Evolutionary conservation across 2,329 filamentous ascomycete species (phyloP).

Genomic region (Clonostachys byssicola): DNA sequence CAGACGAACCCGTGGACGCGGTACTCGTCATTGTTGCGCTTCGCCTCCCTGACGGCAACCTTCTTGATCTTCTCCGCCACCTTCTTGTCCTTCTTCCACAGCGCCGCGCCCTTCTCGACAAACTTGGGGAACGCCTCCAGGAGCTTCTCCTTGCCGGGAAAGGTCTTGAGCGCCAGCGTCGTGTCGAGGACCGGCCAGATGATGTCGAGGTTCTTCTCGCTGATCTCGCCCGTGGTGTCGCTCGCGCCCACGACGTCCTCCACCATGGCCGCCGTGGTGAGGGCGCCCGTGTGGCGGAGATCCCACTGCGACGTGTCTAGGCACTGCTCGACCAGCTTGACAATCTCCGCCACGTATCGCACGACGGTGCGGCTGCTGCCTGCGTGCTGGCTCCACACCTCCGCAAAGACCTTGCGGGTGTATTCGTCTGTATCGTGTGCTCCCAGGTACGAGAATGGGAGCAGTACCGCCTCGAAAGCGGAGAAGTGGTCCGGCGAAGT

Average conservation of each 20-base stretch:
- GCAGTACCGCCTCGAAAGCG: constrained; percentile 65
- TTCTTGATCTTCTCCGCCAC: constrained; percentile 69
- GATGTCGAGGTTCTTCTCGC: constrained; percentile 50
- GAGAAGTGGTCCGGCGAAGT: constrained; percentile 86
- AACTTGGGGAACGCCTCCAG: constrained; percentile 78
- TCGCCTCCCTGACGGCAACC: constrained; percentile 81
- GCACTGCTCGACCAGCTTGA: constrained; percentile 59
- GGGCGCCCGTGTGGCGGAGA: constrained; percentile 82
- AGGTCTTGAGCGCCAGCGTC: constrained; percentile 82
- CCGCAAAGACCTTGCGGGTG: constrained; percentile 73
- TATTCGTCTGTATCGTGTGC: constrained; percentile 82
- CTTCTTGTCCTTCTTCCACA: constrained; percentile 48
- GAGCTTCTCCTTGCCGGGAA: constrained; percentile 85
- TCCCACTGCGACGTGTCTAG: constrained; percentile 83
- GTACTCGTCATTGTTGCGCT: constrained; percentile 84
- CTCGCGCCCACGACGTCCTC: constrained; percentile 59
- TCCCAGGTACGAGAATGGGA: constrained; percentile 86
- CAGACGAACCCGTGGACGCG: constrained; percentile 69
- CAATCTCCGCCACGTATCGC: constrained; percentile 81
- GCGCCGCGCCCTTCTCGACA: constrained; percentile 55
- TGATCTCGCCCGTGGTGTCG: constrained; percentile 53
- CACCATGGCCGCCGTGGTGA: constrained; percentile 72
- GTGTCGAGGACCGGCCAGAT: constrained; percentile 86
- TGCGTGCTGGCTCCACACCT: constrained; percentile 88
- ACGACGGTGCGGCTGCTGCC: constrained; percentile 78